Base-by-base conservation (phyloP, 306 rosid genomes). In the Fragaria nilgerrensis region DNA sequence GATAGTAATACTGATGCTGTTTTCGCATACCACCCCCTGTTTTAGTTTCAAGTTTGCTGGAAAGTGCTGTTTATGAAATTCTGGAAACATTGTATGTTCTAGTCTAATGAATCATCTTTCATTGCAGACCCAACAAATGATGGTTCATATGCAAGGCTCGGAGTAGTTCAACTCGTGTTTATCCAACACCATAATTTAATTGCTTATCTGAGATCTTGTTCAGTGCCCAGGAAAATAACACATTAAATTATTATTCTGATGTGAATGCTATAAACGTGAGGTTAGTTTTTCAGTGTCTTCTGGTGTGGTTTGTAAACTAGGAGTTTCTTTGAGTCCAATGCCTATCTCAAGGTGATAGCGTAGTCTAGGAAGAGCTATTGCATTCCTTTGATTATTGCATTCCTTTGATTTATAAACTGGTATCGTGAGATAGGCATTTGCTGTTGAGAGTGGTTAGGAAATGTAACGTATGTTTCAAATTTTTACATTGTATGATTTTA, bases 141-240 rank as follows among this genome's bases (percentile, higher is more conserved):
- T 95, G 89, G 82, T 88, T 77, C 98, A 95, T 48, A 89, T 92
- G 98, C 97, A 86, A 81, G 96, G 96, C 52, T 86, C 92, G 1
- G 97, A 94, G 81, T 89, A 86, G 88, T 68, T 41, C n/a, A 74
- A 71, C 34, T 79, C 73, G 23, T 67, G 65, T 53, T 67, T 65
- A 44, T 12, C 61, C 72, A 67, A 58, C 56, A 52, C 80, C 83
- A 72, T 65, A 78, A 63, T 83, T 79, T 67, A 83, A 48, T 61
- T 20, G 76, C 72, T 72, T 68, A 81, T 82, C 36, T 41, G 70
- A 74, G 80, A 80, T 82, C 29, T 72, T 77, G 79, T 59, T 76
- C 64, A 47, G 76, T 69, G 80, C 67, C 64, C 67, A 45, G 62
- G 76, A 74, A 73, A 73, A 75, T 80, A 43, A 77, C 74, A 37